These are phyloP conservation scores for Teratosphaeria nubilosa DNA, from an alignment of 2,329 filamentous ascomycete genomes.

Conservation along the genomic window DNA sequence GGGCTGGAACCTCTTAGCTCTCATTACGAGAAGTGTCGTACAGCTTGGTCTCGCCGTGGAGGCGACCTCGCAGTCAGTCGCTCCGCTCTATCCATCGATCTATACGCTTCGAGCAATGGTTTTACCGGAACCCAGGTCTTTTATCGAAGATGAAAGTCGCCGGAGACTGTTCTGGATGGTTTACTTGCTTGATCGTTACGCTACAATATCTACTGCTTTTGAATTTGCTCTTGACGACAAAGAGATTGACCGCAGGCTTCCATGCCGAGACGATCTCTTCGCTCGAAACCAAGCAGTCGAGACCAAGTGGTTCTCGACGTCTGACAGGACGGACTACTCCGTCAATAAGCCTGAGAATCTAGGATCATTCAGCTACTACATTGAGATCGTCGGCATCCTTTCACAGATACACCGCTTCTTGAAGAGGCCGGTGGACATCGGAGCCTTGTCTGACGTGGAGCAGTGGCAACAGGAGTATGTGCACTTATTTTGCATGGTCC, in stretches of 20 bases:
- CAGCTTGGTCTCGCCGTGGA: slow-evolving; percentile 81
- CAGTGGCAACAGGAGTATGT: slow-evolving; percentile 75
- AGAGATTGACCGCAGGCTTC: slow-evolving; percentile 77
- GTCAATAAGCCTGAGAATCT: slow-evolving; percentile 68
- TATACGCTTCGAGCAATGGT: slow-evolving; percentile 81
- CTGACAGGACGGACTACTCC: slow-evolving; percentile 42
- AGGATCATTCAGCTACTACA: slow-evolving; percentile 80
- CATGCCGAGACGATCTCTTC: slow-evolving; percentile 81
- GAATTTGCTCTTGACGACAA: slow-evolving; percentile 83
- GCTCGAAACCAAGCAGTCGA: slow-evolving; percentile 74
- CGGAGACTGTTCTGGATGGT: slow-evolving; percentile 89
- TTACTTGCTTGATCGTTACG: slow-evolving; percentile 80
- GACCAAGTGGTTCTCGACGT: slow-evolving; percentile 64
- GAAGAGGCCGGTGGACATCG: slow-evolving; percentile 82
- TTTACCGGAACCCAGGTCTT: slow-evolving; percentile 70
- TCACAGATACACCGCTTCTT: slow-evolving; percentile 82
- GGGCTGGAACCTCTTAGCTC: slow-evolving; percentile 81
- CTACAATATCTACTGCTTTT: slow-evolving; percentile 82
- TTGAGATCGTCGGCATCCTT: slow-evolving; percentile 79
- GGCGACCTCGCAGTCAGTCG: slow-evolving; percentile 65
- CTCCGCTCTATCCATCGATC: slow-evolving; percentile 72
- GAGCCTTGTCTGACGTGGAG: slow-evolving; percentile 72
- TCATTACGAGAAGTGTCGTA: slow-evolving; percentile 81
- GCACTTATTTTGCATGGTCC: neutral
- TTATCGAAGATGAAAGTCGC: slow-evolving; percentile 80